phyloP scores from a whole-genome alignment of 495 filamentous ascomycete genomes.

The Neurospora sp. region DNA sequence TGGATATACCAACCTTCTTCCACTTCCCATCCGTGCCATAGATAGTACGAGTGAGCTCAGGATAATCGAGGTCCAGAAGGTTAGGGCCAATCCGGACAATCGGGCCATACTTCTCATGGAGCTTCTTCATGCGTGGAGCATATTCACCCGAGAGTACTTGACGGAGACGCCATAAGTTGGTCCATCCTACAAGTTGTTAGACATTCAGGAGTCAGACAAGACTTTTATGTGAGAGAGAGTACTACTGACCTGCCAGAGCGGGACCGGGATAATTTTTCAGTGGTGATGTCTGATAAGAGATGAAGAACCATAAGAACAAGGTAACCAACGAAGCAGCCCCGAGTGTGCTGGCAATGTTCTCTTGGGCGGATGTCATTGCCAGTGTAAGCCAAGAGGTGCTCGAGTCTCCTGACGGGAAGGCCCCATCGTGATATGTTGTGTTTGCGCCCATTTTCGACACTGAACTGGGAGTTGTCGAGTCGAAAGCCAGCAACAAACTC shows the following conservation, averaged over 20 bases:
- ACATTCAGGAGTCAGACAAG: neutral
- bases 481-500: neutral
- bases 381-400: neutral
- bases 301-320: slow-evolving; percentile 17
- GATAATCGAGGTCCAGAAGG: slow-evolving; percentile 7
- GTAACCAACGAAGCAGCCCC: neutral
- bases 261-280: slow-evolving; percentile 24
- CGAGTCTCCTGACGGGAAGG: neutral
- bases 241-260: slow-evolving; percentile 15
- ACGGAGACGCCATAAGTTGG: slow-evolving; percentile 21
- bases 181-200: slow-evolving; percentile 14
- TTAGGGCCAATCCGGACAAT: slow-evolving; percentile 30
- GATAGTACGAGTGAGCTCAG: no score
- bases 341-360: neutral
- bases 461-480: neutral
- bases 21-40: no score
- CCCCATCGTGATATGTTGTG: neutral
- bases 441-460: neutral
- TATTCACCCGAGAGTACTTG: slow-evolving; percentile 16
- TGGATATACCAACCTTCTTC: no score
- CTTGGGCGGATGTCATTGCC: neutral
- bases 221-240: neutral
- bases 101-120: slow-evolving; percentile 28
- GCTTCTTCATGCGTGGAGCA: slow-evolving; percentile 17
- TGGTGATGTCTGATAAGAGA: slow-evolving; percentile 15